Percentiles rank a stretch among this genome's conserved stretches.
These are phyloP conservation scores for Malus orientalis DNA, from an alignment of 306 rosid species.

Conservation along the genomic window DNA sequence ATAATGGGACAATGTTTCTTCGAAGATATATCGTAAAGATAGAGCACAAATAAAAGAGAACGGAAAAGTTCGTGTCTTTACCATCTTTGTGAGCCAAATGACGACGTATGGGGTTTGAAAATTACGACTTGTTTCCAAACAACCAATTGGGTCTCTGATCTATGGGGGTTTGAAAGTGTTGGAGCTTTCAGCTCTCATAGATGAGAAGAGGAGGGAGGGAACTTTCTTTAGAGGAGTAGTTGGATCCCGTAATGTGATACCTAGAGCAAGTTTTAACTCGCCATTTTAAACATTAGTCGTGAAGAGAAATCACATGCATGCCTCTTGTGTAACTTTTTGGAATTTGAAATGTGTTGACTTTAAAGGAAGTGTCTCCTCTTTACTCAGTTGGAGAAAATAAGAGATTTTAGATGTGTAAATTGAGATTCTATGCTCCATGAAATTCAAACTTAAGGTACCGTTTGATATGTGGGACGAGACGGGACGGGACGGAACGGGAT, in stretches of 20 bases:
- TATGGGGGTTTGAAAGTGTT: not conserved
- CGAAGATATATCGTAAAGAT: not conserved
- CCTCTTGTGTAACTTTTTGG: no score
- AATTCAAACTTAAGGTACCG: no score
- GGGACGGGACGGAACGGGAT: no score
- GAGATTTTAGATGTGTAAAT: no score
- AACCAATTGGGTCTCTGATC: not conserved
- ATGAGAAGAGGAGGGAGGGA: not conserved
- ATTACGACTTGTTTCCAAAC: not conserved
- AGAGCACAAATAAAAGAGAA: not conserved
- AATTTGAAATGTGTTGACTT: no score
- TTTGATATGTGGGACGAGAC: no score
- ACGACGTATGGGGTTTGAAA: not conserved
- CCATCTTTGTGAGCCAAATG: not conserved
- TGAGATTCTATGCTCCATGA: no score
- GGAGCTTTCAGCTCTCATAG: not conserved
- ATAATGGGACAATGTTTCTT: not conserved
- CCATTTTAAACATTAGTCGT: not conserved
- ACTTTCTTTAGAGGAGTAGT: not conserved
- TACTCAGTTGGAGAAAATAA: no score
- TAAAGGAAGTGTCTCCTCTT: no score
- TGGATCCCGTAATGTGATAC: not conserved
- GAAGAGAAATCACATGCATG: no score
- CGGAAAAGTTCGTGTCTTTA: not conserved
- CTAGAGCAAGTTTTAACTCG: not conserved